phyloP scores from a whole-genome alignment of 2,329 filamentous ascomycete species.

The Diaporthe destruens region DNA sequence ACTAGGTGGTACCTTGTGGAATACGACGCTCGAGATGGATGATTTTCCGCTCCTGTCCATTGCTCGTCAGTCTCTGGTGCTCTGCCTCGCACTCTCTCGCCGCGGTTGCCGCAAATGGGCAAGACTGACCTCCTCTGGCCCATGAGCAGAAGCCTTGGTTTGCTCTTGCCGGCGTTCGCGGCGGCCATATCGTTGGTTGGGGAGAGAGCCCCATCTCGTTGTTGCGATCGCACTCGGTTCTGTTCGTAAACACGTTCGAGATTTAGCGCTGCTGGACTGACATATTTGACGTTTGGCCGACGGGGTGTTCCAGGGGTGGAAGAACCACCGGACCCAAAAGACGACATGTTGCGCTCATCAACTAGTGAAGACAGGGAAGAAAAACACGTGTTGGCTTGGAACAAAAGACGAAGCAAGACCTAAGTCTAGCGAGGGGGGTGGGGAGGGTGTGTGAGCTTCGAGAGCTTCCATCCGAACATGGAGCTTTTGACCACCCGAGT shows the following conservation, averaged over 20 bases:
- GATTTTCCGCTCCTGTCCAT: conserved; percentile 89
- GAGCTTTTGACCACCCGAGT: background rate
- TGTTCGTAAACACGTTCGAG: conserved; percentile 73
- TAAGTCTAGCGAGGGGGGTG: background rate
- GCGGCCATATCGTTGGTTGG: conserved; percentile 55
- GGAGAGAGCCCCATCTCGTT: conserved; percentile 61
- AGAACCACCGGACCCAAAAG: conserved; percentile 42
- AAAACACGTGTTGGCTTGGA: background rate
- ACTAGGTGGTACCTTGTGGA: conserved; percentile 95
- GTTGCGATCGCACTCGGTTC: conserved; percentile 66
- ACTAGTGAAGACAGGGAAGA: background rate
- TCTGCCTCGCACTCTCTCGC: background rate
- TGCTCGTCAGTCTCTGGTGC: conserved; percentile 39
- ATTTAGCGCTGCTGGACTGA: conserved; percentile 72
- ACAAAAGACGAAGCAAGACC: background rate
- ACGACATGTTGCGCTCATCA: conserved; percentile 45
- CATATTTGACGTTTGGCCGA: conserved; percentile 54
- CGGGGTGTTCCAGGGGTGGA: conserved; percentile 44
- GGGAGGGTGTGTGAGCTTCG: background rate
- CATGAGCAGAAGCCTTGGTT: conserved; percentile 92
- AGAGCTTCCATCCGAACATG: conserved; percentile 1
- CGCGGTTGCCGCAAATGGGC: background rate
- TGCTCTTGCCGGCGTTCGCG: conserved; percentile 69
- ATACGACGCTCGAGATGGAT: conserved; percentile 98
- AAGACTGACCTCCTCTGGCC: conserved; percentile 84